These are phyloP conservation scores for Sporisorium reilianum DNA, from an alignment of 1,284 basidiomycete genomes.

Conservation along the genomic window DNA sequence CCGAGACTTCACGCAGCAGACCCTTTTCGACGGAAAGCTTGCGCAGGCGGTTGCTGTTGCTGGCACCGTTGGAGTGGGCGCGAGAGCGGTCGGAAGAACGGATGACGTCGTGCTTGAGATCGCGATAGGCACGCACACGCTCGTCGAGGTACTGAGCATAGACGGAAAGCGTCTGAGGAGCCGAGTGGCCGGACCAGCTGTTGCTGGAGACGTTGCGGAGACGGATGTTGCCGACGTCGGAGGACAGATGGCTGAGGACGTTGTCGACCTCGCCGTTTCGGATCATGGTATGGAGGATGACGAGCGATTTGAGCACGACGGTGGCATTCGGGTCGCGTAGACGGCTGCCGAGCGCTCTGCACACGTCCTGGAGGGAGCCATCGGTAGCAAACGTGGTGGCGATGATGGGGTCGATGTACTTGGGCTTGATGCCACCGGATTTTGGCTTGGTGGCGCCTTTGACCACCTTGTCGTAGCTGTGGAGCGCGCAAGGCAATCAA, in stretches of 20 bases:
- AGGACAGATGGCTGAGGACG: constrained; percentile 82
- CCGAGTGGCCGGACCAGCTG: constrained; percentile 52
- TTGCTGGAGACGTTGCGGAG: constrained; percentile 77
- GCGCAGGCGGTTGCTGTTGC: constrained; percentile 76
- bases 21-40: constrained; percentile 96
- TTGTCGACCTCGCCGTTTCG: constrained; percentile 92
- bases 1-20: constrained; percentile 88
- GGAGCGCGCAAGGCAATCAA: not conserved
- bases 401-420: constrained; percentile 79
- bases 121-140: constrained; percentile 87
- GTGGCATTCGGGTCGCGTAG: constrained; percentile 90
- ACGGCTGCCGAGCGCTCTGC: constrained; percentile 83
- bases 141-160: constrained; percentile 92
- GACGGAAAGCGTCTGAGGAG: constrained; percentile 85
- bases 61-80: constrained; percentile 71
- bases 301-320: constrained; percentile 95
- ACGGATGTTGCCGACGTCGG: constrained; percentile 76
- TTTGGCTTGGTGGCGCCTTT: constrained; percentile 69
- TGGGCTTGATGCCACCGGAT: constrained; percentile 62
- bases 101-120: constrained; percentile 93
- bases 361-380: constrained; percentile 89
- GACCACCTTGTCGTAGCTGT: constrained; percentile 66
- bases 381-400: constrained; percentile 93
- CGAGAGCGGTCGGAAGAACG: constrained; percentile 81
- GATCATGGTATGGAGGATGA: constrained; percentile 95